Evolutionary conservation across 305 asterid species (phyloP).

Genomic region (Fraxinus velutina): DNA sequence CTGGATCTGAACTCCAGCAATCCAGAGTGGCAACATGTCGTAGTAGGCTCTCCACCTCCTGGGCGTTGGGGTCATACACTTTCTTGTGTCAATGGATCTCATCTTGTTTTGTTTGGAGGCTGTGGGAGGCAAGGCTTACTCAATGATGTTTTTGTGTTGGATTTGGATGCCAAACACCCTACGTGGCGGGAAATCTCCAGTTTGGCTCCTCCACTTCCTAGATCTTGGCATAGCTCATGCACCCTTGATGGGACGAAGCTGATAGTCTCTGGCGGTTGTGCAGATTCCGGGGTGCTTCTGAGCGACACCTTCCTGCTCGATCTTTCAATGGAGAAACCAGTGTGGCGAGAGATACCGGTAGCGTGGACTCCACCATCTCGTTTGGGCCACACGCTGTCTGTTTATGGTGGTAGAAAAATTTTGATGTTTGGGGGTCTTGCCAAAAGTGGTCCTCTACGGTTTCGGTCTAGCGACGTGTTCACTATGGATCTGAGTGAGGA

Average conservation of each 20-base stretch:
- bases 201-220: conserved; percentile 4
- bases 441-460: not conserved
- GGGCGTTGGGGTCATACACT: not conserved
- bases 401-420: not conserved
- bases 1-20: not conserved
- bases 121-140: not conserved
- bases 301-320: conserved; percentile 2
- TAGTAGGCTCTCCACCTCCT: not conserved
- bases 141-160: conserved; percentile 6
- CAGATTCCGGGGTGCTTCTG: conserved; percentile 5
- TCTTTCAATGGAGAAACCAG: conserved; percentile 9
- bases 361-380: not conserved
- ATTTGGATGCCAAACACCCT: conserved; percentile 10
- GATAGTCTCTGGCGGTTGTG: conserved; percentile 4
- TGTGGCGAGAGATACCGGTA: not conserved
- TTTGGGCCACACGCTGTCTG: not conserved
- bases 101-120: not conserved
- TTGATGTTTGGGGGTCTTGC: not conserved
- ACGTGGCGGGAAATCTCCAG: conserved; percentile 5
- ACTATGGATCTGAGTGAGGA: not conserved
- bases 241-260: conserved; percentile 9
- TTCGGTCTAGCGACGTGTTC: not conserved
- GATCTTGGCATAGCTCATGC: conserved; percentile 6
- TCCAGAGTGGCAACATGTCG: not conserved
- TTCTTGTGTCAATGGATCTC: not conserved